phyloP scores from a whole-genome alignment of 164 flowering plant genomes.

The Tetracentron sinense region DNA sequence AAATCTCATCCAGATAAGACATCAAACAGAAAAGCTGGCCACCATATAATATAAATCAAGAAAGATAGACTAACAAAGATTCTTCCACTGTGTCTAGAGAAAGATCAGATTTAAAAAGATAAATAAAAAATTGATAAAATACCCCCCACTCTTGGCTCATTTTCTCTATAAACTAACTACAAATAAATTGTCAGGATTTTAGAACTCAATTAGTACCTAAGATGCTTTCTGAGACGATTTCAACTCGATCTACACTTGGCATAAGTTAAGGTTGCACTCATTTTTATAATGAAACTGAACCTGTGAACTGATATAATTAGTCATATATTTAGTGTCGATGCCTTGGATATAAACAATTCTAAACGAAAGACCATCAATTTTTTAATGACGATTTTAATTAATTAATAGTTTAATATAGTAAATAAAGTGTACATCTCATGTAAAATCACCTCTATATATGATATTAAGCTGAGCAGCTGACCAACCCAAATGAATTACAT shows the following conservation, averaged over 20 bases:
- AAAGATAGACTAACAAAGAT: neutral
- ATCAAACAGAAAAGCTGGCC: neutral
- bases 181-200: neutral
- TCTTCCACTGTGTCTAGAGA: neutral
- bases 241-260: neutral
- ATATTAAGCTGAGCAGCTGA: slow-evolving; percentile 11
- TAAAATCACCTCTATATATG: no score
- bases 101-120: no score
- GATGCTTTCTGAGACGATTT: neutral
- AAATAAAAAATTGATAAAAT: no score
- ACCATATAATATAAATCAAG: neutral
- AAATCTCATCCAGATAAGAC: neutral
- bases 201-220: neutral
- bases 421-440: no score
- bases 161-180: neutral
- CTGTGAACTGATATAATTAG: no score
- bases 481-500: slow-evolving; percentile 7
- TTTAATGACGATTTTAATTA: no score
- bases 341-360: no score
- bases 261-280: no score
- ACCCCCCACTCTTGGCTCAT: neutral
- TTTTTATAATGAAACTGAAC: no score
- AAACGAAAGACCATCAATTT: no score
- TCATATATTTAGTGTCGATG: no score
- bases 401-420: no score